phyloP scores from a whole-genome alignment of 371 early-diverging fungal genomes.

The Mortierella sp. region DNA sequence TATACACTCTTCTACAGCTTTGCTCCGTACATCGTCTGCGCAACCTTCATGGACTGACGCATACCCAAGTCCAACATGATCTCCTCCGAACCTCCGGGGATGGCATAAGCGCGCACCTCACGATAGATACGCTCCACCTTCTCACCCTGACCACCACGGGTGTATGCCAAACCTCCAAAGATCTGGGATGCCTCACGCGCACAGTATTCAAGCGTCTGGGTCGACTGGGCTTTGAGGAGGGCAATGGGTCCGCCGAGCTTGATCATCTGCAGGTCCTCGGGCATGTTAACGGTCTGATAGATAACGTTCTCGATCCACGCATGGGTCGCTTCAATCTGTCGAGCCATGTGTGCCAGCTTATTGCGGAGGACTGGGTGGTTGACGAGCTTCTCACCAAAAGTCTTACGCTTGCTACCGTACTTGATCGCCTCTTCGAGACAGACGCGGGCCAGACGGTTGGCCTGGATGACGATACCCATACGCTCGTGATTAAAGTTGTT shows the following conservation, averaged over 20 bases:
- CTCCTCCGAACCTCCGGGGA: slow-evolving; percentile 93
- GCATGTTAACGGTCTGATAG: slow-evolving; percentile 77
- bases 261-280: slow-evolving; percentile 72
- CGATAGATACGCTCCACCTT: slow-evolving; percentile 89
- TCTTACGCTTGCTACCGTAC: slow-evolving; percentile 89
- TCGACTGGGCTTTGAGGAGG: slow-evolving; percentile 85
- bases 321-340: slow-evolving; percentile 89
- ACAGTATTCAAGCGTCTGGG: slow-evolving; percentile 89
- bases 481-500: slow-evolving; percentile 85
- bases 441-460: slow-evolving; percentile 88
- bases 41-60: slow-evolving; percentile 77
- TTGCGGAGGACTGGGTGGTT: slow-evolving; percentile 79
- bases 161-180: slow-evolving; percentile 90
- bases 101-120: slow-evolving; percentile 88
- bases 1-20: slow-evolving; percentile 41
- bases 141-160: slow-evolving; percentile 87
- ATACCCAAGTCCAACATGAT: slow-evolving; percentile 85
- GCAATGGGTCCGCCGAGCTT: slow-evolving; percentile 91
- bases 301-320: slow-evolving; percentile 83
- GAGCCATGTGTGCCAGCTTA: slow-evolving; percentile 82
- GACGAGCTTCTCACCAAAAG: slow-evolving; percentile 84
- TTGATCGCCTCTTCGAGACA: slow-evolving; percentile 89
- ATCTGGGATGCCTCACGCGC: slow-evolving; percentile 93
- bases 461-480: slow-evolving; percentile 85
- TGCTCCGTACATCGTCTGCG: slow-evolving; percentile 41